Evolutionary conservation across 495 filamentous ascomycete genomes (phyloP), one percentile per base, ranked within the genome.

Genomic region (Daldinia childiae): DNA sequence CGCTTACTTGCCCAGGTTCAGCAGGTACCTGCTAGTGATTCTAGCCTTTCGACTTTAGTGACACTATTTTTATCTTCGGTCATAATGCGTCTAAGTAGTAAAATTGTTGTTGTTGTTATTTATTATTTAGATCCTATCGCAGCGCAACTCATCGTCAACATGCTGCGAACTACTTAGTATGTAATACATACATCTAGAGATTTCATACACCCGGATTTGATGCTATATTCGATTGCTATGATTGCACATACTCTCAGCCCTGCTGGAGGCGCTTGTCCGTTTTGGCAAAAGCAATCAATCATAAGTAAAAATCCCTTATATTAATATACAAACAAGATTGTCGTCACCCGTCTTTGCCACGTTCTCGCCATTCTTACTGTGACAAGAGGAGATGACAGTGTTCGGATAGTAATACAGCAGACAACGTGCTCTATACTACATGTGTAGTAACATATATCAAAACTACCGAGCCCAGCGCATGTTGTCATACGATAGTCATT

Each of bases 61-160:
- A n/a, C 30, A 4, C 55, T 58, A 58, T 58, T 58, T 58, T 58
- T 58, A 58, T 58, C 32, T 7, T 19, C 15, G 9, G 24, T 52
- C 21, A 52, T 9, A n/a, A 17, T 34, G 12, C 9, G 32, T 34
- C 8, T 34, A 34, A 11, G 32, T 34, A 34, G 32, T 34, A 11
- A 34, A 34, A 9, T 34, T 34, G 32, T 7, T 41, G 12, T 5
- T 45, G 12, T 45, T 17, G 1, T 19, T 9, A 45, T 45, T 45
- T 1, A 12, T 9, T 19, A 21, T 45, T 7, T 9, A 21, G 41
- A 19, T 45, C 3, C 17, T 39, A 45, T 45, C n/a, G 41, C 6
- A 6, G 41, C 41, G n/a, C n/a, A 19, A 19, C n/a, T 45, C n/a
- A 11, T 45, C 19, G 17, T 17, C 41, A 45, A 45, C 41, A 45